These are phyloP conservation scores for Cyberlindnera petersonii DNA, from an alignment of 805 yeast genomes.

Conservation along the genomic window DNA sequence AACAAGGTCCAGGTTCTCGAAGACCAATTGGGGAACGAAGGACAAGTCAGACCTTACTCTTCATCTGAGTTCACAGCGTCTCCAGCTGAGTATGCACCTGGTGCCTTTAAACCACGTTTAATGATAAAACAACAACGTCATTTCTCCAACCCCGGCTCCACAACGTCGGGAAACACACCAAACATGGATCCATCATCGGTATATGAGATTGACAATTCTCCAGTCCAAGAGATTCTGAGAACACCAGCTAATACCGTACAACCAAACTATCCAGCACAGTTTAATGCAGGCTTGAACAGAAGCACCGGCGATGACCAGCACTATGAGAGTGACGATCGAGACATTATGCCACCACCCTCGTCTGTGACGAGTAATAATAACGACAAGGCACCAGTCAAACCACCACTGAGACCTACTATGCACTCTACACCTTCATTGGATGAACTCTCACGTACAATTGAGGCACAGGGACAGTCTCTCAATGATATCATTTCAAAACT, in stretches of 20 bases:
- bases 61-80: background rate
- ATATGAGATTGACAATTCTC: slow-evolving; percentile 15
- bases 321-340: background rate
- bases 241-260: slow-evolving; percentile 12
- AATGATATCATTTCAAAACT: slow-evolving; percentile 24
- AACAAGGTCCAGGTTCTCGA: slow-evolving; percentile 24
- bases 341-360: background rate
- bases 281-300: background rate
- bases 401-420: slow-evolving; percentile 1
- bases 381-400: slow-evolving; percentile 3
- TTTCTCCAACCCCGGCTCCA: slow-evolving; percentile 11
- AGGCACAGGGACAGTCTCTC: slow-evolving; percentile 26
- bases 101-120: slow-evolving; percentile 17
- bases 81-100: background rate
- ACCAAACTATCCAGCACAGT: slow-evolving; percentile 1
- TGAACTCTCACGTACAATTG: slow-evolving; percentile 22
- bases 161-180: slow-evolving; percentile 3
- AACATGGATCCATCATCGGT: background rate
- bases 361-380: too few relatives aligned
- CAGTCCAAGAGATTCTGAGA: slow-evolving; percentile 24
- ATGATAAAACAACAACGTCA: slow-evolving; percentile 22
- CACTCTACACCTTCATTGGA: slow-evolving; percentile 14
- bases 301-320: slow-evolving; percentile 6
- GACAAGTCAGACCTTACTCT: slow-evolving; percentile 5
- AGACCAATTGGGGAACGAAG: slow-evolving; percentile 11